A percentile compares a stretch with the other conserved stretches of the same genome.
These are phyloP conservation scores for Sporothrix mexicana DNA, from an alignment of 2,329 filamentous ascomycete genomes.

Conservation along the genomic window DNA sequence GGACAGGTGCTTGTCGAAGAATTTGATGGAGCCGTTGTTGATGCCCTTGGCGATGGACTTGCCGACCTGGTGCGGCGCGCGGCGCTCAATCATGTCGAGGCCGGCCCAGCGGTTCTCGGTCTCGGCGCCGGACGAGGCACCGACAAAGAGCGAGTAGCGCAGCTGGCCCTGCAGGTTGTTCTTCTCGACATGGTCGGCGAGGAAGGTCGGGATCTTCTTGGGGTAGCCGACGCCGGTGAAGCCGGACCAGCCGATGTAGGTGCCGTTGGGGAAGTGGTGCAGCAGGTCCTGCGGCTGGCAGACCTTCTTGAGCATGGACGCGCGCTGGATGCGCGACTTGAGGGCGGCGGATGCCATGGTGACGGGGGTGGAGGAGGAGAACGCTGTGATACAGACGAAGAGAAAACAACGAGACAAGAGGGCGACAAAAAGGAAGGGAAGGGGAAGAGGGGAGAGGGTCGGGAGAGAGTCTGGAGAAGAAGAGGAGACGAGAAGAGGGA, in stretches of 20 bases:
- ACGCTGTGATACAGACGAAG: not conserved
- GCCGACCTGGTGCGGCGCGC: slow-evolving; percentile 85
- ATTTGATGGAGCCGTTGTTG: slow-evolving; percentile 85
- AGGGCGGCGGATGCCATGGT: slow-evolving; percentile 71
- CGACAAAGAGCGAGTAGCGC: slow-evolving; percentile 86
- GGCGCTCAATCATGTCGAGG: slow-evolving; percentile 87
- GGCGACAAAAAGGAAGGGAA: not conserved
- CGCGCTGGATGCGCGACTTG: slow-evolving; percentile 74
- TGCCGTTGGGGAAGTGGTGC: slow-evolving; percentile 78
- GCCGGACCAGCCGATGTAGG: slow-evolving; percentile 90
- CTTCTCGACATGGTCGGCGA: slow-evolving; percentile 88
- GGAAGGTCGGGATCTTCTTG: slow-evolving; percentile 82
- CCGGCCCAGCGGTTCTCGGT: slow-evolving; percentile 92
- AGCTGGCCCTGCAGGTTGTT: slow-evolving; percentile 83
- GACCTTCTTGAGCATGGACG: slow-evolving; percentile 80
- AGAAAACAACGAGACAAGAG: slow-evolving; percentile 6
- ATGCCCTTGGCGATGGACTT: slow-evolving; percentile 91
- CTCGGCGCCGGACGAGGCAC: slow-evolving; percentile 86
- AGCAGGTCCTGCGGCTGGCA: slow-evolving; percentile 80
- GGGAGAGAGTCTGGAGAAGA: not conserved
- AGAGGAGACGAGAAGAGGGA: not conserved
- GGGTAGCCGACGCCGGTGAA: slow-evolving; percentile 91
- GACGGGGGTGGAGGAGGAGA: not conserved
- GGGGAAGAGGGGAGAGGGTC: not conserved
- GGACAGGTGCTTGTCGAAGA: slow-evolving; percentile 91